A percentile compares a stretch with the other conserved stretches of the same genome.
Conservation (phyloP, 768 basidiomycete genomes). For the Leccinum uliginosum region DNA sequence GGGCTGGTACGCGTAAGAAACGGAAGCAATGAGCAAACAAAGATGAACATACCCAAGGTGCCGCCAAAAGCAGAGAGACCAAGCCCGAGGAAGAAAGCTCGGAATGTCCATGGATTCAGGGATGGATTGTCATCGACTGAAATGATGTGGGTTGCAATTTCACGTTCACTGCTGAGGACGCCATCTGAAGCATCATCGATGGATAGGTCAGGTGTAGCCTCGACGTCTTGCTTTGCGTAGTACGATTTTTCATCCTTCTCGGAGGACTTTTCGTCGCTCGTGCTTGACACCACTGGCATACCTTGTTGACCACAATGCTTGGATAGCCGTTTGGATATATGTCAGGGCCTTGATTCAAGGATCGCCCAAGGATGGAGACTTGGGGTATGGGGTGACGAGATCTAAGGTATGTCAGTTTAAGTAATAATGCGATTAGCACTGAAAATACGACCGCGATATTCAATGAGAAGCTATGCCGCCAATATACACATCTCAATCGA, state of each 20-base stretch:
- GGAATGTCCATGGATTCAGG: neutral
- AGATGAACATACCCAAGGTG: neutral
- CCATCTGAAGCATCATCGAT: constrained; percentile 9
- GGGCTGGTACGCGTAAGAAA: constrained; percentile 30
- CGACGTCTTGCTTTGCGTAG: constrained; percentile 31
- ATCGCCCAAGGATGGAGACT: neutral
- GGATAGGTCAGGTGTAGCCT: constrained; percentile 9
- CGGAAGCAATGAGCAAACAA: neutral
- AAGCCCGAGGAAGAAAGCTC: neutral
- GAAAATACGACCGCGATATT: neutral
- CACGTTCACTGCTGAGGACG: constrained; percentile 39
- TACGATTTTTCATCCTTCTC: constrained; percentile 9
- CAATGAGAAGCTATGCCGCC: neutral
- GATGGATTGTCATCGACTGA: constrained; percentile 3
- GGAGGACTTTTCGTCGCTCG: constrained; percentile 2
- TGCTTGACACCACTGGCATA: neutral
- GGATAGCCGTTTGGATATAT: neutral
- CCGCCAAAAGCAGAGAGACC: neutral
- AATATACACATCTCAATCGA: neutral
- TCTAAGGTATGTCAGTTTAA: neutral
- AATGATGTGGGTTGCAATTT: constrained; percentile 42
- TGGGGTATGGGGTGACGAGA: neutral
- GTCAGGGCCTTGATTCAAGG: neutral
- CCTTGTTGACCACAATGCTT: neutral
- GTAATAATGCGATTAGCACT: neutral